phyloP scores from a whole-genome alignment of 768 basidiomycete species.

The Suillus plorans region DNA sequence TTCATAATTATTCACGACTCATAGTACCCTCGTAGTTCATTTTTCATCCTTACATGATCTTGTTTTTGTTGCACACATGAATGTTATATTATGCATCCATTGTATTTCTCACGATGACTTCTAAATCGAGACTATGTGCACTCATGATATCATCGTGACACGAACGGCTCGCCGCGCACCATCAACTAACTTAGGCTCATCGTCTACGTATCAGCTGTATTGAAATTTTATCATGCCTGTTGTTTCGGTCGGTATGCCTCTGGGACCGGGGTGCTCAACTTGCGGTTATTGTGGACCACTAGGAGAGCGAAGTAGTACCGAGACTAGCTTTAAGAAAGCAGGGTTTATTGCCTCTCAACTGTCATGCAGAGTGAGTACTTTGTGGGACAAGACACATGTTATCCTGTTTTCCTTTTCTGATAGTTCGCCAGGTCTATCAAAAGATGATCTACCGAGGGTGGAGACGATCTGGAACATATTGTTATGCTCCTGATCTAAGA shows the following conservation, averaged over 20 bases:
- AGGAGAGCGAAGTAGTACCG: constrained; percentile 41
- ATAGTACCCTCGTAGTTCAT: not conserved
- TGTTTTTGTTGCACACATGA: not conserved
- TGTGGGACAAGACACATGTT: not conserved
- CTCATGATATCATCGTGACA: not conserved
- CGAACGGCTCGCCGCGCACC: not conserved
- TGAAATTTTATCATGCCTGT: constrained; percentile 17
- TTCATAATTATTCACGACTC: not conserved
- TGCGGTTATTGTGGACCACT: constrained; percentile 71
- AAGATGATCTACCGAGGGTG: constrained; percentile 83
- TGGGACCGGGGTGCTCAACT: constrained; percentile 34
- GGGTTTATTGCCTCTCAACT: constrained; percentile 50
- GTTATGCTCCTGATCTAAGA: constrained; percentile 86
- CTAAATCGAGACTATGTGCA: not conserved
- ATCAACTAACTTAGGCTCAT: not conserved
- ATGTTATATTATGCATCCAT: no score
- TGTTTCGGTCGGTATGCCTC: constrained; percentile 28
- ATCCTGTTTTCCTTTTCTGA: not conserved
- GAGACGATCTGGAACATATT: constrained; percentile 79
- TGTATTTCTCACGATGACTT: not conserved
- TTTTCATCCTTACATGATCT: not conserved
- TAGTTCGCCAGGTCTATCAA: constrained; percentile 61
- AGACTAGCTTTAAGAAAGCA: constrained; percentile 48
- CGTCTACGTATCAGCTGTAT: not conserved
- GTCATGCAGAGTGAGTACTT: constrained; percentile 47